Conservation (phyloP, 2,329 filamentous ascomycete genomes). For the Tolypocladium paradoxum region DNA sequence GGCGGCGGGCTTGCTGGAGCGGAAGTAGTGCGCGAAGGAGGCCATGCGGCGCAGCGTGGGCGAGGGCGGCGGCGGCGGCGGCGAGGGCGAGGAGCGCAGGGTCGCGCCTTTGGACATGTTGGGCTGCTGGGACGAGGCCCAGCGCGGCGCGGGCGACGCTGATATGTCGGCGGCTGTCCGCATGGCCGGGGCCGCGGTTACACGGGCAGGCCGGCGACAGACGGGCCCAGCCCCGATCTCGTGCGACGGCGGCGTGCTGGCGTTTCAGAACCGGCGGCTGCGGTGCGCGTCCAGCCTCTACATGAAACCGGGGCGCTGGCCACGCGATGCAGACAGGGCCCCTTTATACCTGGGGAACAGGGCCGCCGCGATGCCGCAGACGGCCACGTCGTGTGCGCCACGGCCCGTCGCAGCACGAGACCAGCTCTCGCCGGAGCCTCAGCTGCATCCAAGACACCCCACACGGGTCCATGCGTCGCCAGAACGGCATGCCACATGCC, state of each 20-base stretch:
- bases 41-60: slow-evolving; percentile 2
- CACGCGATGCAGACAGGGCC: too few relatives aligned
- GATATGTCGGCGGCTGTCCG: background rate
- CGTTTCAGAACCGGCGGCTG: background rate
- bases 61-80: background rate
- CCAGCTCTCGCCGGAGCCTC: too few relatives aligned
- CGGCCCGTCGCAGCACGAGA: too few relatives aligned
- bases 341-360: too few relatives aligned
- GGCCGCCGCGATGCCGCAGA: too few relatives aligned
- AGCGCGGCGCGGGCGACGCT: background rate
- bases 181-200: background rate
- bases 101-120: background rate
- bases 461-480: too few relatives aligned
- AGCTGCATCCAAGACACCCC: too few relatives aligned
- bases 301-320: background rate
- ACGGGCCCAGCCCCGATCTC: background rate
- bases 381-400: too few relatives aligned
- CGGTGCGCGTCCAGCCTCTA: background rate
- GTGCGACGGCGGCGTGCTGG: background rate
- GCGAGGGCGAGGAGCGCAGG: background rate
- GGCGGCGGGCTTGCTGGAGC: background rate
- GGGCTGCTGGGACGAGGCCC: background rate
- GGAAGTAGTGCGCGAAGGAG: slow-evolving; percentile 3
- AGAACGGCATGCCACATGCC: too few relatives aligned
- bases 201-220: background rate